Conservation (phyloP, 495 filamentous ascomycete species). For the Penicillium subrubescens region DNA sequence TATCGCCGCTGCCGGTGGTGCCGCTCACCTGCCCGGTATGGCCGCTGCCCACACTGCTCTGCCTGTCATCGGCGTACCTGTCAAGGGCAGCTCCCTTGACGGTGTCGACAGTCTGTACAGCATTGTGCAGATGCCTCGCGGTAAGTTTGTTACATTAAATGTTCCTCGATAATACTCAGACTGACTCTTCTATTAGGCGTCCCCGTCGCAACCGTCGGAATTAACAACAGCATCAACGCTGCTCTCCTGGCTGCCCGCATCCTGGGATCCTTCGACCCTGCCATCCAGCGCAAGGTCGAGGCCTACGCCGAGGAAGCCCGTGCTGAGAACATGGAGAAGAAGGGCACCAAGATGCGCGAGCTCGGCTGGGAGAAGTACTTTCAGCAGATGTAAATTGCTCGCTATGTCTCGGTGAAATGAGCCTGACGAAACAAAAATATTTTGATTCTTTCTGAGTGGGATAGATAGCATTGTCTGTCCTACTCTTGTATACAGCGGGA, state of each 20-base stretch:
- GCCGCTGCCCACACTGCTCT: slow-evolving; percentile 80
- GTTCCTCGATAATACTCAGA: neutral
- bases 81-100: slow-evolving; percentile 83
- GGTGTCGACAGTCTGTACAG: slow-evolving; percentile 87
- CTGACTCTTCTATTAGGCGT: slow-evolving; percentile 55
- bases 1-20: slow-evolving; percentile 92
- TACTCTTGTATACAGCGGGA: slow-evolving; percentile 16
- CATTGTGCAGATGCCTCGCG: slow-evolving; percentile 90
- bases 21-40: slow-evolving; percentile 93
- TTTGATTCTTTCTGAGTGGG: neutral
- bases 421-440: neutral
- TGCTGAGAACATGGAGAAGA: slow-evolving; percentile 61
- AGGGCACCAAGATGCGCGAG: slow-evolving; percentile 50
- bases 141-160: slow-evolving; percentile 34
- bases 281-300: slow-evolving; percentile 61
- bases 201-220: slow-evolving; percentile 85
- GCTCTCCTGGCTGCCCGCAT: slow-evolving; percentile 87
- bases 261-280: slow-evolving; percentile 66
- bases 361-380: slow-evolving; percentile 73
- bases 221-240: slow-evolving; percentile 93
- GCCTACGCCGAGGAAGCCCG: slow-evolving; percentile 71
- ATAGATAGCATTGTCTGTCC: slow-evolving; percentile 1
- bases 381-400: slow-evolving; percentile 52
- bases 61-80: slow-evolving; percentile 90
- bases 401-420: neutral